Conservation (phyloP, 164 flowering plant genomes). For the Platanus orientalis region DNA sequence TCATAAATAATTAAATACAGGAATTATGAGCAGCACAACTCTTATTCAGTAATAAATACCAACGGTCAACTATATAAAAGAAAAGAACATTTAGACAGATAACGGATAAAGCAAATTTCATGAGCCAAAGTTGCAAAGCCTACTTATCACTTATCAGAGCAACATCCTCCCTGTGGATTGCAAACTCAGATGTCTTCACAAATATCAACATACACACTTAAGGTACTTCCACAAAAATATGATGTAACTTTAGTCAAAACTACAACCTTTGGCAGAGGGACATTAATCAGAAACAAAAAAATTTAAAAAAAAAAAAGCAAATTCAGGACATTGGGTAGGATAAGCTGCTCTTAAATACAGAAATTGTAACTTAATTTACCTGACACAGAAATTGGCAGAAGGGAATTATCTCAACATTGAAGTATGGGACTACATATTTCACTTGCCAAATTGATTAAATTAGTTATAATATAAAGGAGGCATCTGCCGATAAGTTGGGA, state of each 20-base stretch:
- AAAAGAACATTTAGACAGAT: too few species aligned
- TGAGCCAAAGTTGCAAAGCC: too few species aligned
- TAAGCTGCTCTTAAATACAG: neutral
- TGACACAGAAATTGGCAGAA: slow-evolving; percentile 97
- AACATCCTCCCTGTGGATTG: too few species aligned
- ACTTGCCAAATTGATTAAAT: slow-evolving; percentile 40
- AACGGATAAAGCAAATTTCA: too few species aligned
- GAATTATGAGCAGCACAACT: too few species aligned
- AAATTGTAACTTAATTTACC: slow-evolving; percentile 32
- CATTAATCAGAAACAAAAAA: too few species aligned
- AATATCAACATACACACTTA: neutral
- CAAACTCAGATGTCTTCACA: too few species aligned
- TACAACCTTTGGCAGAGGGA: neutral
- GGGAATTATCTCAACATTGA: slow-evolving; percentile 76
- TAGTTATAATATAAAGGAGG: neutral
- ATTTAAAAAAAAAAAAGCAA: neutral
- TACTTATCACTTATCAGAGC: too few species aligned
- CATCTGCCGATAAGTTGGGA: neutral
- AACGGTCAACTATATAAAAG: too few species aligned
- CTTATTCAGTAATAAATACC: too few species aligned
- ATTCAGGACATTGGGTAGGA: neutral
- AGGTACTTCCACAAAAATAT: neutral
- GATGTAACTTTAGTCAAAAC: neutral
- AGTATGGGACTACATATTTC: slow-evolving; percentile 90
- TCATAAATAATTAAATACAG: too few species aligned